Conservation (phyloP, 257 asterid genomes). For the Misopates orontium region DNA sequence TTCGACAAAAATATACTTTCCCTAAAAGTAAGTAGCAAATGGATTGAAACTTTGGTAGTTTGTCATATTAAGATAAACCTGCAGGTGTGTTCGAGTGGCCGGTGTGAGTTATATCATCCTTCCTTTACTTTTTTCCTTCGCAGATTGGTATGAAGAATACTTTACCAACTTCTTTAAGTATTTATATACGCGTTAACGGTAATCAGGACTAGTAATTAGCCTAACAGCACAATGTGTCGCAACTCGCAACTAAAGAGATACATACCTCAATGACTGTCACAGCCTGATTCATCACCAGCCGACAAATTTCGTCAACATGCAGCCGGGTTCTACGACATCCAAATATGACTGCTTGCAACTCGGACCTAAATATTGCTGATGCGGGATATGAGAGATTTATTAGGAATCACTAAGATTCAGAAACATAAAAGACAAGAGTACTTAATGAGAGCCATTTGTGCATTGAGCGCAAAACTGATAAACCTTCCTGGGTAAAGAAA, state of each 20-base stretch:
- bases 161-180: not conserved
- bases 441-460: not conserved
- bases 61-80: no score
- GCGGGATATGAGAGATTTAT: slow-evolving; percentile 21
- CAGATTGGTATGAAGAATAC: not conserved
- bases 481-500: slow-evolving; percentile 3
- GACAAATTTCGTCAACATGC: slow-evolving; percentile 60
- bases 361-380: slow-evolving; percentile 66
- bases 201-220: slow-evolving; percentile 14
- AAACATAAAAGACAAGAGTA: not conserved
- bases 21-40: no score
- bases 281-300: slow-evolving; percentile 47
- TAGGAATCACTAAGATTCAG: slow-evolving; percentile 12
- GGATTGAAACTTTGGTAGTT: no score
- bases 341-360: slow-evolving; percentile 68
- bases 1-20: no score
- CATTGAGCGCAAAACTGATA: slow-evolving; percentile 11
- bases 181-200: not conserved
- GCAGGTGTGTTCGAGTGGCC: no score
- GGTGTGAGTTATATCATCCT: no score
- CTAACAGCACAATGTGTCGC: slow-evolving; percentile 2
- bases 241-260: slow-evolving; percentile 25
- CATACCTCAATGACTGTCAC: slow-evolving; percentile 74
- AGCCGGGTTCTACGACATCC: slow-evolving; percentile 71
- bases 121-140: no score